Evolutionary conservation across 2,329 filamentous ascomycete species (phyloP).

Genomic region (Leptosphaerulina australis): DNA sequence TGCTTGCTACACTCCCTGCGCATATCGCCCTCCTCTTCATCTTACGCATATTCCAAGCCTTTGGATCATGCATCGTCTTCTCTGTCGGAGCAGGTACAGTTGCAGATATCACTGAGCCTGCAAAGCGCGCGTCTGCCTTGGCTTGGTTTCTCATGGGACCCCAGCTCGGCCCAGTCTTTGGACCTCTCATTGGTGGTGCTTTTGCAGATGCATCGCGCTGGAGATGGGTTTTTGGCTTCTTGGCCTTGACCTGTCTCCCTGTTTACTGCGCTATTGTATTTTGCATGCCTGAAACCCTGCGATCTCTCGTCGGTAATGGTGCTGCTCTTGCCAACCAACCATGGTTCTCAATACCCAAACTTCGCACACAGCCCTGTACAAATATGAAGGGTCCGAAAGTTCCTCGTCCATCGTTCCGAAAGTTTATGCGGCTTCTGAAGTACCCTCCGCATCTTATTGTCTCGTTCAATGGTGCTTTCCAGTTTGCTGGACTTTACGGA

Average conservation of each 20-base stretch:
- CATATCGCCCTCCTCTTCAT: conserved; percentile 49
- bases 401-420: conserved; percentile 32
- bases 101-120: conserved; percentile 51
- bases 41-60: conserved; percentile 51
- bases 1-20: conserved; percentile 49
- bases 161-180: conserved; percentile 53
- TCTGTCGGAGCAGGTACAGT: conserved; percentile 55
- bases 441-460: conserved; percentile 41
- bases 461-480: conserved; percentile 36
- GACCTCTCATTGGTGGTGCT: conserved; percentile 52
- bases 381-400: conserved; percentile 27
- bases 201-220: conserved; percentile 47
- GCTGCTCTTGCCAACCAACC: conserved; percentile 32
- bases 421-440: conserved; percentile 33
- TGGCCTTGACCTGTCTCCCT: conserved; percentile 34
- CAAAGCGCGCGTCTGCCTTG: conserved; percentile 50
- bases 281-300: conserved; percentile 55
- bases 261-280: conserved; percentile 44
- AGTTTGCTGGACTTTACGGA: conserved; percentile 37
- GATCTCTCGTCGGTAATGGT: conserved; percentile 54
- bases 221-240: conserved; percentile 56
- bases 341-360: conserved; percentile 35
- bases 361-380: conserved; percentile 30
- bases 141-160: conserved; percentile 54
- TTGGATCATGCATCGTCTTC: conserved; percentile 52